Evolutionary conservation across 2,329 filamentous ascomycete genomes (phyloP), one percentile per base, ranked within the genome.

Genomic region (Beauveria caledonica): DNA sequence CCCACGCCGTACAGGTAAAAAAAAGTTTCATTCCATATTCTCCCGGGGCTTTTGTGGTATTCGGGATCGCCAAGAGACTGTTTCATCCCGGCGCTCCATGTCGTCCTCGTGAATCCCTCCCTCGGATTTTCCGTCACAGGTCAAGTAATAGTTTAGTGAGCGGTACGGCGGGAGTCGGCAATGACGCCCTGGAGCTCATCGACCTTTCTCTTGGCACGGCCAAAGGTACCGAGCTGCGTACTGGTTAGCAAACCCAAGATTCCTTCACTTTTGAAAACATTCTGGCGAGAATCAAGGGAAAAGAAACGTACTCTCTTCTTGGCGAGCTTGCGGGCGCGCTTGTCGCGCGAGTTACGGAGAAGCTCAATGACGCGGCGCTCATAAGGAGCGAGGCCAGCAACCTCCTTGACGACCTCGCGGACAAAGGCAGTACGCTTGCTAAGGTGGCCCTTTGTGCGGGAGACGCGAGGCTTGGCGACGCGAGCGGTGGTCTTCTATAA

Each of bases 291-390:
- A 21, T 19, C 3, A 45, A 10, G 5, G 19, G 3, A 11, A 45
- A 21, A 21, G 33, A 33, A 63, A 85, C 88, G 70, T 86, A 93
- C 89, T 80, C 93, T 88, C 90, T 96, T 97, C 92, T 97, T 97
- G 74, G 93, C 93, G 75, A 97, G 90, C 88, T 97, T 97, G 72
- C 93, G 87, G 74, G 93, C 93, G 80, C 93, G 91, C 90, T 97
- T 97, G 82, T 99, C 94, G 85, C 96, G 95, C 84, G 86, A 88
- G 89, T 99, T 99, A 74, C 94, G 91, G 80, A 99, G 89, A 77
- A 99, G 84, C 86, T 99, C 94, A 77, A 99, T 96, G 72, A 99
- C 90, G 76, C 94, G 92, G 80, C 94, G 93, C 88, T 99, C 94
- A 79, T 99, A 94, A 74, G 90, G 90, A 71, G 90, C 90, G 71